Conservation (phyloP, 257 asterid species). For the Solanum piurae region DNA sequence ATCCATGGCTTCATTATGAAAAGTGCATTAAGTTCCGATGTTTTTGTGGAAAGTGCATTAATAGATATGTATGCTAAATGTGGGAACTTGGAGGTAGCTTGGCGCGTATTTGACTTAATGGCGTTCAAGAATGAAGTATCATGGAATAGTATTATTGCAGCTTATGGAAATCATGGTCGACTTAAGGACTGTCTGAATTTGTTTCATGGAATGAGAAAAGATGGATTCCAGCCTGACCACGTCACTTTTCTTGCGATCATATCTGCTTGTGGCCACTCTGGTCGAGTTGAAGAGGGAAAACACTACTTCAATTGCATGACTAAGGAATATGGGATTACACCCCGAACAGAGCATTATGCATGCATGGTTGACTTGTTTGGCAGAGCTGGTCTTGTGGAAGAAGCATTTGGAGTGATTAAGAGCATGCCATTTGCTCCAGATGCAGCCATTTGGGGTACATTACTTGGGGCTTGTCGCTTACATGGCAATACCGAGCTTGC, state of each 20-base stretch:
- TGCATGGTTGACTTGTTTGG: constrained; percentile 73
- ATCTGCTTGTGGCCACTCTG: constrained; percentile 80
- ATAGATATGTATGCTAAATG: constrained; percentile 83
- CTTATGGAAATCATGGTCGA: constrained; percentile 74
- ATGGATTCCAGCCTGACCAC: constrained; percentile 57
- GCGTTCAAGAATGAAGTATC: constrained; percentile 61
- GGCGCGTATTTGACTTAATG: constrained; percentile 49
- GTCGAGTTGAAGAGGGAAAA: constrained; percentile 62
- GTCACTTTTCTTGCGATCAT: constrained; percentile 69
- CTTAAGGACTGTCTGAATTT: constrained; percentile 30
- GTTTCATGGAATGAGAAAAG: constrained; percentile 41
- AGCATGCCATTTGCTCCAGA: constrained; percentile 72
- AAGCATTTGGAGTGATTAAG: constrained; percentile 37
- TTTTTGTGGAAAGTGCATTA: constrained; percentile 55
- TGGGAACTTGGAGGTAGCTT: constrained; percentile 54
- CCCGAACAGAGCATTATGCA: constrained; percentile 73
- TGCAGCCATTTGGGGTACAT: constrained; percentile 85
- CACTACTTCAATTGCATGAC: constrained; percentile 46
- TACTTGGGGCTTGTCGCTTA: constrained; percentile 70
- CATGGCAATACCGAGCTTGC: constrained; percentile 76
- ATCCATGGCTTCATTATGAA: constrained; percentile 63
- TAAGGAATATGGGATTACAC: constrained; percentile 31
- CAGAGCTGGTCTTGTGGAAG: constrained; percentile 57
- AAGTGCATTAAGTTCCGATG: constrained; percentile 32
- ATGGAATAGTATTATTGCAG: constrained; percentile 92